Conservation (phyloP, 805 yeast species). For the Starmerella sp. region DNA sequence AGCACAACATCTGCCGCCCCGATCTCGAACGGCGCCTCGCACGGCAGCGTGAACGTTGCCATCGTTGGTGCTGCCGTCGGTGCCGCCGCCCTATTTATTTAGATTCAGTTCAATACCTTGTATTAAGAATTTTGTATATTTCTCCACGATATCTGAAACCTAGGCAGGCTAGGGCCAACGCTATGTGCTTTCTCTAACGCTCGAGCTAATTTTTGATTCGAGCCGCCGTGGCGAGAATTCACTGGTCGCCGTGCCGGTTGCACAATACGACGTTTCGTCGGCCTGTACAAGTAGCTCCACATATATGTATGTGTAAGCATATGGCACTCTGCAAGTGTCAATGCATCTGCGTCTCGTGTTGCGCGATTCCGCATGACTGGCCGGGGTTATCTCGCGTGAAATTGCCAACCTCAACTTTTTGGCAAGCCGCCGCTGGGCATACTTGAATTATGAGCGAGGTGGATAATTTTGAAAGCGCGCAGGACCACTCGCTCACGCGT, state of each 20-base stretch:
- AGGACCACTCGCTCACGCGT: constrained; percentile 27
- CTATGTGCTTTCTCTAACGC: too few relatives aligned
- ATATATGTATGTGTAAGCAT: too few relatives aligned
- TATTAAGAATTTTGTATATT: not conserved
- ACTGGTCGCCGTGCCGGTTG: too few relatives aligned
- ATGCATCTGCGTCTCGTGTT: not conserved
- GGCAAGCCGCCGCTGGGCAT: not conserved
- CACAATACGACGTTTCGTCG: too few relatives aligned
- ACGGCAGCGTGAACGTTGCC: not conserved
- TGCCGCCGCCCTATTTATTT: constrained; percentile 13
- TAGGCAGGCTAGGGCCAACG: too few relatives aligned
- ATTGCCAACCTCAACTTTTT: not conserved
- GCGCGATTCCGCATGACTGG: constrained; percentile 3
- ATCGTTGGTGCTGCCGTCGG: constrained; percentile 7
- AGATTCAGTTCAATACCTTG: not conserved
- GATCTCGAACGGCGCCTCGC: not conserved
- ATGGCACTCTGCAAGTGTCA: too few relatives aligned
- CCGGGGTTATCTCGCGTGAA: not conserved
- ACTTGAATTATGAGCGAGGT: constrained; percentile 2
- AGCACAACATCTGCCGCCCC: not conserved
- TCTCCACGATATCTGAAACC: too few relatives aligned
- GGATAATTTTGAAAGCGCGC: constrained; percentile 2
- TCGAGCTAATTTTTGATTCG: too few relatives aligned
- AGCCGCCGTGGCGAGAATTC: too few relatives aligned
- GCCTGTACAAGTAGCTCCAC: too few relatives aligned